Evolutionary conservation across 495 filamentous ascomycete genomes (phyloP).

Genomic region (Daldinia caldariorum): DNA sequence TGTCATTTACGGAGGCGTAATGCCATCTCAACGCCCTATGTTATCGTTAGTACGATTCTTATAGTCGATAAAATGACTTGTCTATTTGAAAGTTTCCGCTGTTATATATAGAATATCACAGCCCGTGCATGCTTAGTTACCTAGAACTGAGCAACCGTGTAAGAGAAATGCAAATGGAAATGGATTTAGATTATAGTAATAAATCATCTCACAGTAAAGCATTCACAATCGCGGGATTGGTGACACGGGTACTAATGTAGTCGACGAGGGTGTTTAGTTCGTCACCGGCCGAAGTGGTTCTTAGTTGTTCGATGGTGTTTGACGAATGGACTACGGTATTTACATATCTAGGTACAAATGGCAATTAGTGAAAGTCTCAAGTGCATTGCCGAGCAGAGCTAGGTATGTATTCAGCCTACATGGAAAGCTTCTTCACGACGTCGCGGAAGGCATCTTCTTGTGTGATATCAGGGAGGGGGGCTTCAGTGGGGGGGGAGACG

Average conservation of each 20-base stretch:
- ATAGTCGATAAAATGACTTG: not conserved
- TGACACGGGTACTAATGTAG: conserved; percentile 69
- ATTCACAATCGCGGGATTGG: conserved; percentile 78
- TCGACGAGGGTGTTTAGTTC: conserved; percentile 71
- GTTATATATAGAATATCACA: not conserved
- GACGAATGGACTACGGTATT: conserved; percentile 70
- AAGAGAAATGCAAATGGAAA: not conserved
- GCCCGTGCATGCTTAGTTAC: not conserved
- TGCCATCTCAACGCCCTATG: conserved; percentile 83
- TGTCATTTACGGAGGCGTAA: conserved; percentile 70
- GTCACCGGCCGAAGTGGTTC: conserved; percentile 71
- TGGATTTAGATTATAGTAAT: not conserved
- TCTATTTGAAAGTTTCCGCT: not conserved
- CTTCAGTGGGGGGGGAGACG: conserved; percentile 14
- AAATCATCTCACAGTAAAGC: conserved; percentile 73
- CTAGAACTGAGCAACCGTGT: not conserved
- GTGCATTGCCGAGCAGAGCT: not conserved
- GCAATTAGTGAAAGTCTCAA: conserved; percentile 22
- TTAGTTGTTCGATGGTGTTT: conserved; percentile 81
- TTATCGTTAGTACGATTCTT: conserved; percentile 9
- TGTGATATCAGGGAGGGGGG: conserved; percentile 68
- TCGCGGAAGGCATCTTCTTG: conserved; percentile 71
- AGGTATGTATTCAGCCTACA: conserved; percentile 53
- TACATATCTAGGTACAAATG: conserved; percentile 61
- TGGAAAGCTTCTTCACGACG: conserved; percentile 74